A percentile compares a stretch with the other conserved stretches of the same genome.
phyloP scores from a whole-genome alignment of 2,329 filamentous ascomycete genomes.

The Nemania sp. region DNA sequence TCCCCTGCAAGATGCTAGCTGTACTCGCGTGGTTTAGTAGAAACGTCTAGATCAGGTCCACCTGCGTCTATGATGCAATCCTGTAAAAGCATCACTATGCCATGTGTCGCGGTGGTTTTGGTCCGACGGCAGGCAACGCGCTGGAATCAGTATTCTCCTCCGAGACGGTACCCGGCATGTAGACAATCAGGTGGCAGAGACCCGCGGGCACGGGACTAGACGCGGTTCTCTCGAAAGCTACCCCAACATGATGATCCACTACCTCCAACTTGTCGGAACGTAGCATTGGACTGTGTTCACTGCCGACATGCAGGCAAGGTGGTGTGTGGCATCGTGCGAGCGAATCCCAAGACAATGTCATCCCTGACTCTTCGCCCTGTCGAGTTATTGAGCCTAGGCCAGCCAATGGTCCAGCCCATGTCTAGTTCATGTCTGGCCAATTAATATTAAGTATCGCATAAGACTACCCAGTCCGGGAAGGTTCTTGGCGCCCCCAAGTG shows the following conservation, averaged over 20 bases:
- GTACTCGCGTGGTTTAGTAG: slow-evolving; percentile 13
- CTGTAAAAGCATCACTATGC: background rate
- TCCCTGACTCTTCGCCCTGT: background rate
- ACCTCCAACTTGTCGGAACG: slow-evolving; percentile 12
- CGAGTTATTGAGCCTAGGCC: slow-evolving; percentile 23
- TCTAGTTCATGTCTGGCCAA: background rate
- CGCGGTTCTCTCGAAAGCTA: slow-evolving; percentile 14
- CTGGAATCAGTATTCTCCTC: slow-evolving; percentile 10
- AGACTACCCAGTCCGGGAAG: slow-evolving; percentile 22
- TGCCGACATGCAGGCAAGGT: slow-evolving; percentile 21
- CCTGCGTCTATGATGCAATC: slow-evolving; percentile 4
- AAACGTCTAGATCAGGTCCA: background rate
- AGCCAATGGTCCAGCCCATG: background rate
- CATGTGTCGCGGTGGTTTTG: slow-evolving; percentile 9
- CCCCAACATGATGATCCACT: slow-evolving; percentile 21
- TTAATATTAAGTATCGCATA: slow-evolving; percentile 22
- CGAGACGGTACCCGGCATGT: background rate
- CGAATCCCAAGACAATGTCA: slow-evolving; percentile 17
- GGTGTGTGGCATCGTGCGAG: slow-evolving; percentile 15
- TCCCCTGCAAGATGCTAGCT: background rate
- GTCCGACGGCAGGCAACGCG: background rate
- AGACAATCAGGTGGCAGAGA: slow-evolving; percentile 19
- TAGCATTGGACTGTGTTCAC: slow-evolving; percentile 20
- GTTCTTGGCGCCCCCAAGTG: slow-evolving; percentile 13
- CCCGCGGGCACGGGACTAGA: slow-evolving; percentile 26